Base-by-base conservation (phyloP, 345 rosid genomes). In the Brassica carinata region DNA sequence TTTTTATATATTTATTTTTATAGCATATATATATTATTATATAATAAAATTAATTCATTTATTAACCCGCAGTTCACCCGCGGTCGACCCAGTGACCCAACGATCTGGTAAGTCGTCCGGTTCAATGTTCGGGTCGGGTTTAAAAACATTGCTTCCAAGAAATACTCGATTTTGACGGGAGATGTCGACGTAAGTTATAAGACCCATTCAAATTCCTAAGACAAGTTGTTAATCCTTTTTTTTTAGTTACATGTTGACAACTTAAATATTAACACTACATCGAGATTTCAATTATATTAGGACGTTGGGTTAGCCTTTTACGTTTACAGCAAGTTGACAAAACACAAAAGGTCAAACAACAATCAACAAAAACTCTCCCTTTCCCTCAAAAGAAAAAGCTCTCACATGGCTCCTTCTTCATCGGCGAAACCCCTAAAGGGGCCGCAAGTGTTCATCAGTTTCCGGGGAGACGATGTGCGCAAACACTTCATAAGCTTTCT, bases 371-470 rank as follows among this genome's bases (percentile, higher is more conserved):
- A 5, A 18, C 23, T 10, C 57, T 48, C 17, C 57, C 13, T 64
- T 6, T 57, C 26, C 4, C 69, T 38, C 9, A 14, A 48, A 48
- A 13, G 6, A 48, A 7, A 8, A 15, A 73, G 1, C 9, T 10
- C 18, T 31, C 6, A 2, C 65, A 75, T 75, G 78, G 64, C 71
- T 74, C 1, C 48, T 43, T 30, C 71, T 48, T 64, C 78, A 0
- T 53, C 64, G 2, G 23, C 0, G 8, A 8, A 9, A 71, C 2
- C 48, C 27, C 69, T 15, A 10, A 3, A 2, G 13, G 66, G 51
- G 14, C 77, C 75, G 31, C 81, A 72, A 59, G 84, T 82, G 45
- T 82, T 82, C 48, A 40, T 82, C 58, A 48, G 26, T 48, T 68
- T 82, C 67, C 75, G 79, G 2, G 77, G 84, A 5, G 7, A 8